Base-by-base conservation (phyloP, 1,284 basidiomycete species). In the Lentinula novae-zelandiae region DNA sequence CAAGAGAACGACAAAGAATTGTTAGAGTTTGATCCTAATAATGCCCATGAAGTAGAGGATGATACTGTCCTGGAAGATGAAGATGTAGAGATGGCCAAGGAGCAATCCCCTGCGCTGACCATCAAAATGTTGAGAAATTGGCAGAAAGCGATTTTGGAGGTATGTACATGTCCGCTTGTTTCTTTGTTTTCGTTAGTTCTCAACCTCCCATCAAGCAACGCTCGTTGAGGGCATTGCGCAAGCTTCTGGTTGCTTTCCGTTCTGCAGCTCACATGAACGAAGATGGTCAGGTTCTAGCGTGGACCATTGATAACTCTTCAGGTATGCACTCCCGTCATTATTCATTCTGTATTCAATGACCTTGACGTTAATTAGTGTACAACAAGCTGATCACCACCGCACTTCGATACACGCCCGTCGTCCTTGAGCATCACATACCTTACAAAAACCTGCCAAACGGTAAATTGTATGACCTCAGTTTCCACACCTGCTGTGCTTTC, bases 1-100 rank as follows among this genome's bases (percentile, higher is more conserved):
- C 90, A 97, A 77, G 94, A 98, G 75, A 96, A 99, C 71, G 96
- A 99, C 75, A 79, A 82, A 60, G 94, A 95, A 58, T 78, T 99
- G 36, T 81, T 99, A 5, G 80, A 93, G 1, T 99, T 99, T 71
- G 78, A 85, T 42, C 75, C 78, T 2, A 62, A 73, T 20, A 73
- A 67, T 5, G 70, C 67, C 12, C 72, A 67, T 12, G 69, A 66
- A 13, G 73, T 73, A 7, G 76, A 72, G 13, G 72, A 77, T 22
- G 44, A 33, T 34, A 46, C 40, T 27, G 38, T 12, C 1, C 72
- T 78, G 38, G 81, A 80, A 5, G 78, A 73, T 1, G 79, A 75
- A 1, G 81, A 77, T 17, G 79, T 76, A 3, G 78, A 73, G 5
- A 76, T 75, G 38, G 73, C 71, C 64, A 81, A 75, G 51, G 80